Evolutionary conservation across 2,329 filamentous ascomycete genomes (phyloP), one percentile per base, ranked within the genome.

Genomic region (Aspergillus costaricaensis): DNA sequence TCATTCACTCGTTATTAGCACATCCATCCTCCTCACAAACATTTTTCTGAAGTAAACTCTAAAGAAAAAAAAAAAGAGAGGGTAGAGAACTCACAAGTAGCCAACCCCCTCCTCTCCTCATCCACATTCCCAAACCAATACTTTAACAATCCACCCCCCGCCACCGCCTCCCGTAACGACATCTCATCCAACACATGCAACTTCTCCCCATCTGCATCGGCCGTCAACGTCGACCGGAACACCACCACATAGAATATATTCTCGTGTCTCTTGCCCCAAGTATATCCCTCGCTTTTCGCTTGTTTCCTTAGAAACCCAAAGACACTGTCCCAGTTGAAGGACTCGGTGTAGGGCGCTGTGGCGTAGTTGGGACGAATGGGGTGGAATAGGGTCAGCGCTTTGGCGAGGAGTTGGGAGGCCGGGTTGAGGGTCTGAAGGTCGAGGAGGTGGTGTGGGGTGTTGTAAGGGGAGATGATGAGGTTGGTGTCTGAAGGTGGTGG

Each of bases 71-170:
- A 47, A 41, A 50, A 30, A 21, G 17, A n/a, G 15, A 4, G 36
- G 19, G 5, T 47, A 30, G 8, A 30, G 1, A 43, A 77, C 81
- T 72, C 72, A 87, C 88, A 92, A 52, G 92, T 96, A 47, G 93
- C 93, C 69, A 97, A 76, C 77, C 96, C 96, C 70, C 86, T 82
- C 63, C 89, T 83, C 55, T 89, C 81, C 47, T 75, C 79, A 77
- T 96, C 87, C 19, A 89, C 88, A 36, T 80, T 82, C 2, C 92
- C 91, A 75, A 96, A 96, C 92, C 93, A 96, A 77, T 97, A 96
- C 85, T 96, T 96, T 71, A 96, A 78, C 71, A 97, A 85, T 0
- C 92, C 92, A 5, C 92, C 92, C 69, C 87, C 91, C 41, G 83
- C 83, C 17, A 88, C 88, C 12, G 93, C 93, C 74, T 96, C 92